Base-by-base conservation (phyloP, 139 green algal species). In the Haematococcus sp. region DNA sequence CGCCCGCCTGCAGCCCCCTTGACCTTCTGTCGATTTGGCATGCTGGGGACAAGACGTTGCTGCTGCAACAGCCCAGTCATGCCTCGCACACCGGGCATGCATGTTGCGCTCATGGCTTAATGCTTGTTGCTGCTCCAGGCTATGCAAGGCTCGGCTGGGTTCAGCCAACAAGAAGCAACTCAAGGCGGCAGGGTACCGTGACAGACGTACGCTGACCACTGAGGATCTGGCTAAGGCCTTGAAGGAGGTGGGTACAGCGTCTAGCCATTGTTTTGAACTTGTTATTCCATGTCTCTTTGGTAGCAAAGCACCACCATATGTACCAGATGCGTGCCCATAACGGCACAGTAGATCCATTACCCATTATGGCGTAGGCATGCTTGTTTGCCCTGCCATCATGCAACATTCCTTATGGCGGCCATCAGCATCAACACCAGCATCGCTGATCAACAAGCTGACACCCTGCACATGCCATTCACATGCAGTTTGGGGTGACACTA, bases 141-240 rank as follows among this genome's bases (percentile, higher is more conserved):
- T 75, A 28, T 79, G 65, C 35, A 74, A 79, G 54, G 43, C 74
- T 2, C 66, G 65, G 17, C 63, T 78, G 31, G 61, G n/a, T n/a
- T 40, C 54, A 20, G 49, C 59, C 43, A 66, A 30, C 17, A 78
- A 71, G 63, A 66, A 65, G 43, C 44, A 77, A 44, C 61, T 77
- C 4, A 71, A 71, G 61, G 49, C 33, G 20, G 72, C 49, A 9
- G 72, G 72, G 4, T 71, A 59, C 34, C 43, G 27, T 15, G 65
- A 79, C 34, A 74, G 52, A 27, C 74, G 74, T 9, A 55, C 74
- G 64, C 74, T 79, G 1, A 74, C 55, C 1, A 63, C 74, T 17
- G 74, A 79, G 2, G 74, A 79, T 35, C 33, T 79, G 27, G 55
- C 74, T 1, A 70, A 64, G 20, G 74, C 65, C 3, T 28, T 79